phyloP scores from a whole-genome alignment of 2,329 filamentous ascomycete genomes.

The Ascochyta viciae-villosae region DNA sequence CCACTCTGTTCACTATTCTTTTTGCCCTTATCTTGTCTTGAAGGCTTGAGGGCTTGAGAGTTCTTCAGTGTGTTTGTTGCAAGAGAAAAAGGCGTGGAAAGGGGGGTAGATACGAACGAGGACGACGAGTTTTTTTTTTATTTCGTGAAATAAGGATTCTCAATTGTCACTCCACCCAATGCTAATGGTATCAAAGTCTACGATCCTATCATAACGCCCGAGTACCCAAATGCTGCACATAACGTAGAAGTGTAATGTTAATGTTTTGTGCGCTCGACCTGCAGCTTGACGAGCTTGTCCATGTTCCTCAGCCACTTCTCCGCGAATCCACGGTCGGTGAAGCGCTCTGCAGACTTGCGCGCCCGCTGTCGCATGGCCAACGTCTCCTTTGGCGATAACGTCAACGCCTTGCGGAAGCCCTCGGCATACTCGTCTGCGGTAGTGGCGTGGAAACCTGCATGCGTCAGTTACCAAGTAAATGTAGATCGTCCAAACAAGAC shows the following conservation, averaged over 20 bases:
- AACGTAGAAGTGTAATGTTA: background rate
- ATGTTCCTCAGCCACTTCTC: slow-evolving; percentile 79
- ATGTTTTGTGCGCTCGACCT: slow-evolving; percentile 28
- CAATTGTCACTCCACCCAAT: slow-evolving; percentile 12
- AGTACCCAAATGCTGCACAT: too few species aligned
- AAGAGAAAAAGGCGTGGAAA: too few species aligned
- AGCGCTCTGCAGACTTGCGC: slow-evolving; percentile 78
- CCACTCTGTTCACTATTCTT: slow-evolving; percentile 25
- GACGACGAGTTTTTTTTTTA: too few species aligned
- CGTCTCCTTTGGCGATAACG: slow-evolving; percentile 68
- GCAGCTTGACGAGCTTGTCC: slow-evolving; percentile 69
- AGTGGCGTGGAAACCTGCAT: slow-evolving; percentile 82
- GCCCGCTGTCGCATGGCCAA: slow-evolving; percentile 78
- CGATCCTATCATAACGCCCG: background rate
- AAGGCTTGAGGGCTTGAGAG: too few species aligned
- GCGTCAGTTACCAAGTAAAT: slow-evolving; percentile 1
- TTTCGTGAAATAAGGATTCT: background rate
- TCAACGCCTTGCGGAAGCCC: slow-evolving; percentile 79
- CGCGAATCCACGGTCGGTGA: slow-evolving; percentile 86
- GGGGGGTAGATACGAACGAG: too few species aligned
- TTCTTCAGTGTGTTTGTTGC: too few species aligned
- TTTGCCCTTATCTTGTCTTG: too few species aligned
- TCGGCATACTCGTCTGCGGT: slow-evolving; percentile 80
- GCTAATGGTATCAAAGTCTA: slow-evolving; percentile 19
- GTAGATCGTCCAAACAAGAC: background rate